Evolutionary conservation across 805 yeast species (phyloP).

Genomic region (Wickerhamiella siamensis): DNA sequence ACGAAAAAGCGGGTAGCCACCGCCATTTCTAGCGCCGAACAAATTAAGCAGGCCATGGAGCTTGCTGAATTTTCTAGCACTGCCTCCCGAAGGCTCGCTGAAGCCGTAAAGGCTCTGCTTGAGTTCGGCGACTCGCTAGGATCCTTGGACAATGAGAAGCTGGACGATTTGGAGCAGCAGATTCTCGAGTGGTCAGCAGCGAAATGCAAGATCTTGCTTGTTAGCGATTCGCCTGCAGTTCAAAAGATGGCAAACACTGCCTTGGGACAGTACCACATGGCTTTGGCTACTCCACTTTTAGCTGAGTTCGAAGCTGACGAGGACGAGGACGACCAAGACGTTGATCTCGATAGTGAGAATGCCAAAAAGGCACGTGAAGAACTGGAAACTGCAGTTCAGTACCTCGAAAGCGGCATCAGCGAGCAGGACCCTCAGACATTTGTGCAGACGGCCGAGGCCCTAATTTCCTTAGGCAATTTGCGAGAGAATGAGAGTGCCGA

Average conservation of each 20-base stretch:
- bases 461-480: constrained; percentile 64
- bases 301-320: constrained; percentile 21
- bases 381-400: constrained; percentile 11
- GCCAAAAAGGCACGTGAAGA: constrained; percentile 13
- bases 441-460: constrained; percentile 78
- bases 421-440: constrained; percentile 63
- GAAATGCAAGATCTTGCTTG: not conserved
- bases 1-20: not conserved
- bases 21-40: constrained; percentile 1
- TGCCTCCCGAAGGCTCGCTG: constrained; percentile 5
- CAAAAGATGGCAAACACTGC: constrained; percentile 20
- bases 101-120: constrained; percentile 10
- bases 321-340: constrained; percentile 16
- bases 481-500: constrained; percentile 48
- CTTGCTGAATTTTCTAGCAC: constrained; percentile 2
- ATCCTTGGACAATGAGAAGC: not conserved
- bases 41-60: constrained; percentile 2
- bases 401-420: not conserved
- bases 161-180: not conserved
- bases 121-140: constrained; percentile 10
- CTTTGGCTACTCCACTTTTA: constrained; percentile 20
- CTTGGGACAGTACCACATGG: constrained; percentile 23
- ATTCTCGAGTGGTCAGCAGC: not conserved
- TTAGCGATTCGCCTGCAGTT: not conserved
- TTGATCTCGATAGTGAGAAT: constrained; percentile 7